phyloP scores from a whole-genome alignment of 1,139 yeast genomes.

The Candida pseudoviswanathii region DNA sequence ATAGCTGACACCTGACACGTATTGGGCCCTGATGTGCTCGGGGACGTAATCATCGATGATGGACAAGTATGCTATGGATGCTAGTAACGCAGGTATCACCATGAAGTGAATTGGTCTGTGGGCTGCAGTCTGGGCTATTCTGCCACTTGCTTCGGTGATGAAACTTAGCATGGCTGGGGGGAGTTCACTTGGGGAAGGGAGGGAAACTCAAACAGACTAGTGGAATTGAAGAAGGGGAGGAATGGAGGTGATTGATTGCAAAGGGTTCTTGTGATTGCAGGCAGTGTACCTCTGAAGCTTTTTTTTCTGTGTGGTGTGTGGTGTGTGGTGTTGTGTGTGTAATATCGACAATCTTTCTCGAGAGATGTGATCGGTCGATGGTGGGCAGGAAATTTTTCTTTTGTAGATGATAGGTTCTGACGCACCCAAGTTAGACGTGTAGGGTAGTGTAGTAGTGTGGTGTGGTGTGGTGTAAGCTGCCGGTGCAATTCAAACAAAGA shows the following conservation, averaged over 20 bases:
- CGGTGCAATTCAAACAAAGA: not conserved
- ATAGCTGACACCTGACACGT: conserved; percentile 23
- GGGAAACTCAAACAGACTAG: not conserved
- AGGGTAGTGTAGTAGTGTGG: too few species aligned
- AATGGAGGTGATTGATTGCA: not conserved
- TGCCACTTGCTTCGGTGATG: conserved; percentile 36
- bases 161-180: conserved; percentile 25
- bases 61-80: conserved; percentile 80
- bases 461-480: not conserved
- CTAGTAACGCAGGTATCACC: conserved; percentile 69
- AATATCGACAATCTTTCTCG: too few species aligned
- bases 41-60: conserved; percentile 80
- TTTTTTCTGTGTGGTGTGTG: too few species aligned
- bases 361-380: too few species aligned
- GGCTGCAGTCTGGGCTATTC: conserved; percentile 68
- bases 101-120: conserved; percentile 89
- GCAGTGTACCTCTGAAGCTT: not conserved
- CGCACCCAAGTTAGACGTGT: not conserved
- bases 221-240: not conserved
- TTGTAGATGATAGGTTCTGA: not conserved
- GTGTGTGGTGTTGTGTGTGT: too few species aligned
- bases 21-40: conserved; percentile 17
- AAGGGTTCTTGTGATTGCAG: not conserved
- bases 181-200: not conserved
- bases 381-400: not conserved